Percentiles rank a stretch among this genome's conserved stretches.
These are phyloP conservation scores for Xylaria sp. DNA, from an alignment of 495 filamentous ascomycete species.

Conservation along the genomic window DNA sequence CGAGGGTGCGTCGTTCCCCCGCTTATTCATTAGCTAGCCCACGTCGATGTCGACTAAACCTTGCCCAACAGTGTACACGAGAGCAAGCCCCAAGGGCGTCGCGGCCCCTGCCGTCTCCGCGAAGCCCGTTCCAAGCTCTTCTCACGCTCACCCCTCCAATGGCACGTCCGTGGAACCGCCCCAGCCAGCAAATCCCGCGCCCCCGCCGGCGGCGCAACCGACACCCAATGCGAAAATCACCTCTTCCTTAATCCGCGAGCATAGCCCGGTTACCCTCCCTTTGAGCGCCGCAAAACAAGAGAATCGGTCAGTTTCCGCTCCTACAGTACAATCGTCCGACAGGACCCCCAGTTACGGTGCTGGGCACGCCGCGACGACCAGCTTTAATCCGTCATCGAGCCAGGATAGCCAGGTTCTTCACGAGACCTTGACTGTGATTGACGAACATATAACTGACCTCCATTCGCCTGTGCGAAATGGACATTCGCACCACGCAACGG, in stretches of 20 bases:
- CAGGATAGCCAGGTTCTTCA: slow-evolving; percentile 86
- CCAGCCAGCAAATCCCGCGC: slow-evolving; percentile 43
- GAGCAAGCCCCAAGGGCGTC: slow-evolving; percentile 53
- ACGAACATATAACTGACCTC: slow-evolving; percentile 97
- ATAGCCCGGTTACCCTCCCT: slow-evolving; percentile 46
- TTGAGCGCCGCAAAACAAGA: slow-evolving; percentile 47
- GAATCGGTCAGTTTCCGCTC: slow-evolving; percentile 31
- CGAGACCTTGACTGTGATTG: slow-evolving; percentile 95
- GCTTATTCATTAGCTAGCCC: background rate
- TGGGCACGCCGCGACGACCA: slow-evolving; percentile 29
- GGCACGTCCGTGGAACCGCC: slow-evolving; percentile 35
- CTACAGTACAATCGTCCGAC: slow-evolving; percentile 31
- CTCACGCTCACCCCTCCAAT: slow-evolving; percentile 32
- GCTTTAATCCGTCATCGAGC: slow-evolving; percentile 43
- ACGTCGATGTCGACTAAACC: slow-evolving; percentile 28
- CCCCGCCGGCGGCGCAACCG: slow-evolving; percentile 47
- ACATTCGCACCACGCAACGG: slow-evolving; percentile 64
- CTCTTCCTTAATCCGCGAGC: slow-evolving; percentile 27
- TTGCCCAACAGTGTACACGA: slow-evolving; percentile 57
- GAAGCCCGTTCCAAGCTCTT: slow-evolving; percentile 36
- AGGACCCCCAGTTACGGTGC: slow-evolving; percentile 33
- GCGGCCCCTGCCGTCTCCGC: slow-evolving; percentile 31
- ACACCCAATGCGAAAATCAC: slow-evolving; percentile 28
- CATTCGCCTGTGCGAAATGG: slow-evolving; percentile 68
- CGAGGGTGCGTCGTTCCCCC: slow-evolving; percentile 67